Percentiles rank a stretch among this genome's conserved stretches.
Conservation (phyloP, 1,284 basidiomycete genomes). For the Boletus semigastroideus region DNA sequence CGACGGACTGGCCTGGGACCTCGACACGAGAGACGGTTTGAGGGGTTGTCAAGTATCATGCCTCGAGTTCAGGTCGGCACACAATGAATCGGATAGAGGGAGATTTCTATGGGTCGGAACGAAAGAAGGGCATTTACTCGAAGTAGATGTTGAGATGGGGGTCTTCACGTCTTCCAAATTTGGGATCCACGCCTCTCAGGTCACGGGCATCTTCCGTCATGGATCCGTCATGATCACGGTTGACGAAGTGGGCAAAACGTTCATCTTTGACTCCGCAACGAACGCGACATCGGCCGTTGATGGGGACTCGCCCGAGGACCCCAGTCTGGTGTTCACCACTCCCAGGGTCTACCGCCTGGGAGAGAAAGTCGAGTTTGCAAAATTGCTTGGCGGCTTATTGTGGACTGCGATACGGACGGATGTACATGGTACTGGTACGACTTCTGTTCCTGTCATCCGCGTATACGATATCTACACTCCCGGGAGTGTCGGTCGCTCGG, state of each 20-base stretch:
- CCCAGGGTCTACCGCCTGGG: conserved; percentile 71
- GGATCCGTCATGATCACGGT: conserved; percentile 70
- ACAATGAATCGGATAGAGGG: conserved; percentile 38
- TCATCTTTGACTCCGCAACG: conserved; percentile 60
- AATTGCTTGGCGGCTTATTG: conserved; percentile 69
- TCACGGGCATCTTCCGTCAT: conserved; percentile 74
- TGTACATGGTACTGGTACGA: conserved; percentile 40
- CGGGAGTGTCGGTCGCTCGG: conserved; percentile 46
- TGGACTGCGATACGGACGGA: conserved; percentile 76
- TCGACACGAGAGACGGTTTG: conserved; percentile 64
- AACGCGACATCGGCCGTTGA: conserved; percentile 27
- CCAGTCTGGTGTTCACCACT: conserved; percentile 43
- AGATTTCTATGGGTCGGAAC: conserved; percentile 80
- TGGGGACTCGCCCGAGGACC: conserved; percentile 36
- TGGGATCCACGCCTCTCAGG: conserved; percentile 61
- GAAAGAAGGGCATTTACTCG: conserved; percentile 83
- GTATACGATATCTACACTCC: conserved; percentile 72
- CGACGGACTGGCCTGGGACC: conserved; percentile 46
- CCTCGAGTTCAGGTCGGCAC: conserved; percentile 69
- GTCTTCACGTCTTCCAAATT: conserved; percentile 55
- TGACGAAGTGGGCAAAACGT: conserved; percentile 81
- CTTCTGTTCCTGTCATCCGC: conserved; percentile 69
- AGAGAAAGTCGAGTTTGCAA: conserved; percentile 80
- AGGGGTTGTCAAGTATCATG: conserved; percentile 74
- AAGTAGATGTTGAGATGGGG: conserved; percentile 71